Conservation (phyloP, 2,329 filamentous ascomycete genomes). For the Cladosporium halotolerans region DNA sequence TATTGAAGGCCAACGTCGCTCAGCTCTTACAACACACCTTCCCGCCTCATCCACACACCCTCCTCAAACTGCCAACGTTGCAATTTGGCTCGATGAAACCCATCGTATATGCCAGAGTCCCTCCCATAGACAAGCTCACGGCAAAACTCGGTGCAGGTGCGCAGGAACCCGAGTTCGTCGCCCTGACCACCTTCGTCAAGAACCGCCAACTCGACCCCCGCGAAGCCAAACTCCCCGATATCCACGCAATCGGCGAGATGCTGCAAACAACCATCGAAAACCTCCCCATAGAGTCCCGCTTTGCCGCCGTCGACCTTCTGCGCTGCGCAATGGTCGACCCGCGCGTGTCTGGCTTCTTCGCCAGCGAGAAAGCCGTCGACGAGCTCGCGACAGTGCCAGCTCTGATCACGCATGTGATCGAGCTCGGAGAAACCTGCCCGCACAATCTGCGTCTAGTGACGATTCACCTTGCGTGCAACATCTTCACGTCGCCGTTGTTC, state of each 20-base stretch:
- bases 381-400: slow-evolving; percentile 56
- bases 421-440: slow-evolving; percentile 59
- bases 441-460: slow-evolving; percentile 81
- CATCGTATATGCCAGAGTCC: slow-evolving; percentile 70
- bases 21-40: slow-evolving; percentile 69
- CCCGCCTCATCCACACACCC: slow-evolving; percentile 69
- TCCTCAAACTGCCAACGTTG: slow-evolving; percentile 64
- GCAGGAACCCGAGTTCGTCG: slow-evolving; percentile 54
- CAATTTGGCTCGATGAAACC: slow-evolving; percentile 57
- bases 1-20: slow-evolving; percentile 65
- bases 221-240: slow-evolving; percentile 64
- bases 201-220: slow-evolving; percentile 53
- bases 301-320: slow-evolving; percentile 79
- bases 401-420: slow-evolving; percentile 51
- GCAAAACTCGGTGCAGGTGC: slow-evolving; percentile 65
- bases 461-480: slow-evolving; percentile 75
- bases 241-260: slow-evolving; percentile 54
- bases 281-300: slow-evolving; percentile 61
- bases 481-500: slow-evolving; percentile 72
- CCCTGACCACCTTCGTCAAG: slow-evolving; percentile 66
- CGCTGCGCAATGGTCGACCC: slow-evolving; percentile 70
- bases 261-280: slow-evolving; percentile 17
- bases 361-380: slow-evolving; percentile 54
- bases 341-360: slow-evolving; percentile 74
- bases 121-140: slow-evolving; percentile 74